Percentiles rank a stretch among this genome's conserved stretches.
phyloP scores from a whole-genome alignment of 257 asterid genomes.

The Catharanthus roseus region DNA sequence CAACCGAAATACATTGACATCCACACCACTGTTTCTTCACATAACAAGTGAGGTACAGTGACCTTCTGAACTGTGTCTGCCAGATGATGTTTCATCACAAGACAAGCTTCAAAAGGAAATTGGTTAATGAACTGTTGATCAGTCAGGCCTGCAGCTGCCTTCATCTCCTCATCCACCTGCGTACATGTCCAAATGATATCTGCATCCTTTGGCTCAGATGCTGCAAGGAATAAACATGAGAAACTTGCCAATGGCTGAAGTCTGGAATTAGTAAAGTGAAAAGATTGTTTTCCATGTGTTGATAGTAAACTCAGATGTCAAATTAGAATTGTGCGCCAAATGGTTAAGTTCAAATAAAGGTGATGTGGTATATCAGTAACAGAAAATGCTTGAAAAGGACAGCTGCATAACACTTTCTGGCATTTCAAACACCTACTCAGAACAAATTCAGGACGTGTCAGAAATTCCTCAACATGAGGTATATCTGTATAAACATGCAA shows the following conservation, averaged over 20 bases:
- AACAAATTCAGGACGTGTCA: conserved; percentile 80
- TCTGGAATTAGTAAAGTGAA: background rate
- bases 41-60: conserved; percentile 7
- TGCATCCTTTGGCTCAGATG: conserved; percentile 81
- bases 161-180: conserved; percentile 90
- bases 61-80: conserved; percentile 91
- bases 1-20: conserved; percentile 5
- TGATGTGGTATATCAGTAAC: background rate
- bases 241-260: background rate
- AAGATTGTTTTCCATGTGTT: background rate
- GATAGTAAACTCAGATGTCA: background rate
- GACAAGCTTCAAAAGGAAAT: conserved; percentile 93
- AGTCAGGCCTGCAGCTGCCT: conserved; percentile 64
- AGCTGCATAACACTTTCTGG: background rate
- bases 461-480: conserved; percentile 77
- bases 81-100: conserved; percentile 96
- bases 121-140: conserved; percentile 78
- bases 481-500: conserved; percentile 79
- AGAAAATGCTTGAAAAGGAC: background rate
- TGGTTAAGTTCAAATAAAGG: background rate
- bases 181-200: conserved; percentile 84
- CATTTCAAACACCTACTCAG: conserved; percentile 45
- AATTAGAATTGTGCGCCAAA: background rate
- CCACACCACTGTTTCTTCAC: background rate
- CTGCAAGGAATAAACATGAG: conserved; percentile 33